Evolutionary conservation across 352 stramenopile species (phyloP), one percentile per base, ranked within the genome.

Genomic region (Phytophthora colocasiae): DNA sequence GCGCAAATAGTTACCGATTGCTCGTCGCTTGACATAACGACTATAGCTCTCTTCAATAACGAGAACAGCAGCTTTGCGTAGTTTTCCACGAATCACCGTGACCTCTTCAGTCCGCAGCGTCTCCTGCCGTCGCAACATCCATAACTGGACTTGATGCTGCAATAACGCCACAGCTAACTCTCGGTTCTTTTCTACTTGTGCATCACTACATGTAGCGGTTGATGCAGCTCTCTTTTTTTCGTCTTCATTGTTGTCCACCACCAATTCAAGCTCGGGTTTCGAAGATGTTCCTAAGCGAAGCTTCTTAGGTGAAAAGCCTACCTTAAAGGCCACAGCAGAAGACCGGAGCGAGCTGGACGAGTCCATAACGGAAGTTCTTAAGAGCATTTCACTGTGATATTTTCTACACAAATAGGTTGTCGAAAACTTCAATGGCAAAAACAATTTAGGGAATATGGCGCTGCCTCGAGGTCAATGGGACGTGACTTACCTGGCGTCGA

Each of bases 401-500:
- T 14, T 49, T 41, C 44, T 54, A 63, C 61, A 58, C 15, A 58
- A 58, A 58, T 64, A 48, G 36, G 14, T 63, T 29, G 55, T 12
- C 31, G n/a, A 61, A 15, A 50, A 56, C 63, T 71, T 71, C 63
- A 71, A 66, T 66, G 38, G 31, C 6, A 36, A 6, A 8, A 34
- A 31, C 8, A 57, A 43, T 56, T 60, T 70, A 34, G 29, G 8
- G 29, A 46, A 3, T 51, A 78, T 77, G 69, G 54, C 62, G 31
- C 47, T 67, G 24, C 57, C 57, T 47, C 54, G 53, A 26, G 66
- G 50, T 36, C 59, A 51, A 12, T 91, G 81, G 83, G 85, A 93
- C 32, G 61, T 89, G 51, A 80, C 69, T 24, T 72, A 89, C 22
- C 46, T 93, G 15, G 66, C 69, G 11, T 44, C 70, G 49, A 93